Evolutionary conservation across 2,329 filamentous ascomycete genomes (phyloP), one percentile per base, ranked within the genome.

Genomic region (Rugonectria rugulosa): DNA sequence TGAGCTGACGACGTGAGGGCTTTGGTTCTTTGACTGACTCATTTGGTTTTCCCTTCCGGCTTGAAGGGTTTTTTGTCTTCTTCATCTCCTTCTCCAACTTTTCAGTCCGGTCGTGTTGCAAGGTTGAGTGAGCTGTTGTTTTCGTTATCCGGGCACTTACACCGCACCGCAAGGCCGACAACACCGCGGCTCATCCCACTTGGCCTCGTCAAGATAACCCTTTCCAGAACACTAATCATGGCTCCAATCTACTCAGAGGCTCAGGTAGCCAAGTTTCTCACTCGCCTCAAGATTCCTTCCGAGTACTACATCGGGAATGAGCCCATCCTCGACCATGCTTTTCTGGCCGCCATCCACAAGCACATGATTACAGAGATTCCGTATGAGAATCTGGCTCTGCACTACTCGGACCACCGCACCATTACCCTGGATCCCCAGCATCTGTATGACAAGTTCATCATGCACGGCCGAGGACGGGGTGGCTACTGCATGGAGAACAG

Each of bases 401-500:
- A 86, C 67, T 85, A 86, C 66, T 73, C 72, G 31, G 61, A 69
- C 3, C 37, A 63, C 56, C 74, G 77, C 32, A 53, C 64, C 11
- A 71, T 81, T 29, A 56, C 63, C 12, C 76, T 86, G 6, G 71
- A 79, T 19, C 77, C 80, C 1, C 71, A 79, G n/a, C 60, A 69
- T 41, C 70, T 84, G 2, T 84, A 79, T 64, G 54, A 71, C 14
- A 86, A 85, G 61, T 75, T 83, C 42, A 71, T 86, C 5, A 65
- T 49, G 4, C 65, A 72, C 44, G 68, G 70, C 3, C 73, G 75
- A 2, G 75, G 74, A 6, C 72, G 76, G 3, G 85, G 85, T 15
- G 84, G 85, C 0, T 88, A 87, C 68, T 88, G 84, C 71, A 83
- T 88, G 77, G 84, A 87, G 64, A 76, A 77, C 21, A 80, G 75